Conservation (phyloP, 768 basidiomycete species). For the Pisolithus tinctorius region DNA sequence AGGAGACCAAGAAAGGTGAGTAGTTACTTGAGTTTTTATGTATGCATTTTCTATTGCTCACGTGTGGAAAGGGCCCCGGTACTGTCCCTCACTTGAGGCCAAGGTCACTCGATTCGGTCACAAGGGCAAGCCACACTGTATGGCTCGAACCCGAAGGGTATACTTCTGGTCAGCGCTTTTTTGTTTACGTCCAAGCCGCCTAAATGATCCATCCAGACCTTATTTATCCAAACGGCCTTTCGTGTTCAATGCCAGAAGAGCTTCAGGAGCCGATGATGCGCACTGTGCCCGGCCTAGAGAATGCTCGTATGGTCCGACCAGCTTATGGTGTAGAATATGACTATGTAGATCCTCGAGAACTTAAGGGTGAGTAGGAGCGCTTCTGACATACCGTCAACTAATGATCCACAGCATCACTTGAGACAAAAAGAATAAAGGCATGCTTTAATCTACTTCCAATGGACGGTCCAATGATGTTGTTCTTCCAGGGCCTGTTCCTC, state of each 20-base stretch:
- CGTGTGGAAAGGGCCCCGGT: conserved; percentile 61
- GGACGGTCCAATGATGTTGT: not conserved
- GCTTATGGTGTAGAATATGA: conserved; percentile 95
- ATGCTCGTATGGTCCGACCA: conserved; percentile 74
- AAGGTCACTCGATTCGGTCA: conserved; percentile 77
- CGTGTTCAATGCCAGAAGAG: conserved; percentile 83
- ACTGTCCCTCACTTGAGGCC: conserved; percentile 86
- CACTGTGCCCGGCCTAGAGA: conserved; percentile 79
- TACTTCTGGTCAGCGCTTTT: conserved; percentile 58
- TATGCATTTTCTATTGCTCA: not conserved
- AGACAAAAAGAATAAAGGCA: conserved; percentile 79
- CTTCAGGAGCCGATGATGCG: conserved; percentile 78
- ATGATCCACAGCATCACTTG: conserved; percentile 55
- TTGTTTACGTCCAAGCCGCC: not conserved
- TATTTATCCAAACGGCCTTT: conserved; percentile 87
- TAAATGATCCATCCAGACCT: conserved; percentile 42
- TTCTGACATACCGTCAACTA: not conserved
- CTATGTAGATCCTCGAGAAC: conserved; percentile 79
- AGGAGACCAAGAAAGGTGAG: conserved; percentile 80
- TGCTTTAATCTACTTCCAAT: not conserved
- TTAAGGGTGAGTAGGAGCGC: conserved; percentile 47
- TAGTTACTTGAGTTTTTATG: not conserved
- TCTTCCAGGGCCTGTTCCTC: conserved; percentile 65
- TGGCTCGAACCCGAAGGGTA: conserved; percentile 95
- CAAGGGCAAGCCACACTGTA: conserved; percentile 60